These are phyloP conservation scores for Ustulina deusta DNA, from an alignment of 2,329 filamentous ascomycete species.

Conservation along the genomic window DNA sequence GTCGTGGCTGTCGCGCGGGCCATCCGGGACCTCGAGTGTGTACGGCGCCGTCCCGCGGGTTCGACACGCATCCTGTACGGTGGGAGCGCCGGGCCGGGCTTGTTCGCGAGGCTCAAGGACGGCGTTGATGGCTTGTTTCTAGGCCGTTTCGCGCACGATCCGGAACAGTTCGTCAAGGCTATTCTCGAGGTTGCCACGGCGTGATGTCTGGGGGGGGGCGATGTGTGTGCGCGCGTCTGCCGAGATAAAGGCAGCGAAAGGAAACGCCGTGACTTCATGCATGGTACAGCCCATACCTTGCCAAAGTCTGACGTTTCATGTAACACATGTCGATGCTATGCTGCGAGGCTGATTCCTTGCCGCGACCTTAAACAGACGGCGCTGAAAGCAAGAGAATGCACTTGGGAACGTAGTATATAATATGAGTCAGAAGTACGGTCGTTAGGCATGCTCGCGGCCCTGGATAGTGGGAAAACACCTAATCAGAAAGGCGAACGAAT, in stretches of 20 bases:
- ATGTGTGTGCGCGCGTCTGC: too few relatives aligned
- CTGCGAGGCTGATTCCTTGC: not conserved
- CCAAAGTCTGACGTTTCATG: not conserved
- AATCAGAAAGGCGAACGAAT: not conserved
- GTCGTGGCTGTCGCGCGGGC: slow-evolving; percentile 77
- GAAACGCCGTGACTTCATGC: not conserved
- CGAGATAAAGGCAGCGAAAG: not conserved
- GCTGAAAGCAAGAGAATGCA: not conserved
- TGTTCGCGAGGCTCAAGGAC: slow-evolving; percentile 74
- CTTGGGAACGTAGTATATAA: not conserved
- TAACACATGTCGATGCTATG: not conserved
- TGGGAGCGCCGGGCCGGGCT: slow-evolving; percentile 82
- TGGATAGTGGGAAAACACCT: not conserved
- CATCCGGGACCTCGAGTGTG: slow-evolving; percentile 66
- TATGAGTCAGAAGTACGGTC: not conserved
- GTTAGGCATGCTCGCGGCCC: not conserved
- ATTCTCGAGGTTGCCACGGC: slow-evolving; percentile 74
- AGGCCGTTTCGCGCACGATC: slow-evolving; percentile 83
- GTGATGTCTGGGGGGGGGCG: slow-evolving; percentile 35
- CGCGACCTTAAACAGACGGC: not conserved
- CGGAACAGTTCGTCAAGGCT: slow-evolving; percentile 76
- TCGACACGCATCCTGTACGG: slow-evolving; percentile 81
- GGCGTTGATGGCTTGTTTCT: slow-evolving; percentile 85
- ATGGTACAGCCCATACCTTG: not conserved
- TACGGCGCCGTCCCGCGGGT: slow-evolving; percentile 63